A percentile compares a stretch with the other conserved stretches of the same genome.
These are phyloP conservation scores for Allium sativum DNA, from an alignment of 106 monocot genomes.

Conservation along the genomic window DNA sequence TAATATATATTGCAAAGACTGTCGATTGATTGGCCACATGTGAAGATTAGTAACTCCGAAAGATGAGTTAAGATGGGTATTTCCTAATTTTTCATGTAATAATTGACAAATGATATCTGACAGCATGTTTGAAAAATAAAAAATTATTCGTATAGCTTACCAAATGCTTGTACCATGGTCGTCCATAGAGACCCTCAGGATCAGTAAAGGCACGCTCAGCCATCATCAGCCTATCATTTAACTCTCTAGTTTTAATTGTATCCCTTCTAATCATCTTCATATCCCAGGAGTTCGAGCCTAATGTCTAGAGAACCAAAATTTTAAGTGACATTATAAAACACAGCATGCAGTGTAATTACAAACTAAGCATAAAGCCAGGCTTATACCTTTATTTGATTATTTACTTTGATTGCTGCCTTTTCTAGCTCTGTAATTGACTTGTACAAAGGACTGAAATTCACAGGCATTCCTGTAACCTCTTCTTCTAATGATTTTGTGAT, in stretches of 20 bases:
- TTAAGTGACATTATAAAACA: background rate
- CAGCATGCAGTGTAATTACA: too few relatives aligned
- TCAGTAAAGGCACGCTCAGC: constrained; percentile 68
- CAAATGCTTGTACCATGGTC: constrained; percentile 76
- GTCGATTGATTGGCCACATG: too few relatives aligned
- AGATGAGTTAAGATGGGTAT: too few relatives aligned
- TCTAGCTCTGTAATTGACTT: constrained; percentile 44
- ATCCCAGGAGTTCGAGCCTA: constrained; percentile 20
- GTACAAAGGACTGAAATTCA: constrained; percentile 41
- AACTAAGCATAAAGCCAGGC: background rate
- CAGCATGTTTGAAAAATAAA: too few relatives aligned
- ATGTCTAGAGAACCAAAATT: constrained; percentile 17
- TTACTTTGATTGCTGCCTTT: constrained; percentile 35
- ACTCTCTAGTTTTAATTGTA: constrained; percentile 30
- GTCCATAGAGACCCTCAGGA: constrained; percentile 40
- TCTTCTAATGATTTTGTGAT: constrained; percentile 33
- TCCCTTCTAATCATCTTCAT: constrained; percentile 26
- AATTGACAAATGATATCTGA: too few relatives aligned
- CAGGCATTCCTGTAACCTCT: constrained; percentile 13
- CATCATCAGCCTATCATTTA: constrained; percentile 73
- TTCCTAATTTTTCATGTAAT: too few relatives aligned
- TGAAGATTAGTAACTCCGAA: too few relatives aligned
- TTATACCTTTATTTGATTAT: constrained; percentile 41
- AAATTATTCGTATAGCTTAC: constrained; percentile 11
- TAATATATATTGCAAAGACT: too few relatives aligned